A percentile compares a stretch with the other conserved stretches of the same genome.
Conservation (phyloP, 495 filamentous ascomycete species). For the Penicillium maclennaniae region DNA sequence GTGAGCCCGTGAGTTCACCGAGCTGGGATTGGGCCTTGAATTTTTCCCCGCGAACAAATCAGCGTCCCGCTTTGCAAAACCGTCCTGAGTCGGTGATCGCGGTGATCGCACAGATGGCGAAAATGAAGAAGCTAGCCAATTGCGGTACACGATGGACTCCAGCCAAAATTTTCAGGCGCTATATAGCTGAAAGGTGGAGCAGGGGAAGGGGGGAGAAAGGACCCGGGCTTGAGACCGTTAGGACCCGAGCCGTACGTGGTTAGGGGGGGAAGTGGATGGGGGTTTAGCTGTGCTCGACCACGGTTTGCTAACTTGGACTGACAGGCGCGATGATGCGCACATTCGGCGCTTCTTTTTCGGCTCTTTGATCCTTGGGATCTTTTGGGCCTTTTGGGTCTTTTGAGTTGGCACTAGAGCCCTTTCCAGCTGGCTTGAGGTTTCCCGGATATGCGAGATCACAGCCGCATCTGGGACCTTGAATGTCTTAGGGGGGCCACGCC, state of each 20-base stretch:
- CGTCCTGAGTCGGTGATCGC: neutral
- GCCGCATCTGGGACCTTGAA: conserved; percentile 10
- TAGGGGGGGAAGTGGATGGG: conserved; percentile 6
- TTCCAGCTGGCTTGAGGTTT: neutral
- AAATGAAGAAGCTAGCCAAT: neutral
- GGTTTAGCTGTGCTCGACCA: conserved; percentile 31
- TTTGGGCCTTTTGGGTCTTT: neutral
- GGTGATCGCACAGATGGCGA: conserved; percentile 3
- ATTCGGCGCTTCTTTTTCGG: conserved; percentile 9
- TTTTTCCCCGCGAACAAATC: conserved; percentile 18
- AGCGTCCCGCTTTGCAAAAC: conserved; percentile 6
- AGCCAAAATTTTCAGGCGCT: neutral
- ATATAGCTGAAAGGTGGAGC: conserved; percentile 18
- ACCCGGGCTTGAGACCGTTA: conserved; percentile 12
- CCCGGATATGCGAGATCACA: conserved; percentile 21
- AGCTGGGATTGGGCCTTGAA: conserved; percentile 19
- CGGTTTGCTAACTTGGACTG: conserved; percentile 31
- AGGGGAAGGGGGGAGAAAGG: neutral
- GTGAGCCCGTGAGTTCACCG: neutral
- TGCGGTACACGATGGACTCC: neutral
- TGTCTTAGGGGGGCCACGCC: neutral
- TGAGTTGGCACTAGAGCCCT: neutral
- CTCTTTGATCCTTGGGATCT: too few species aligned
- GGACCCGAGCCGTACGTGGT: conserved; percentile 10
- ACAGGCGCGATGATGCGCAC: conserved; percentile 36